Percentiles rank a stretch among this genome's conserved stretches.
Evolutionary conservation across 106 monocot species (phyloP).

Genomic region (Platanthera zijinensis): DNA sequence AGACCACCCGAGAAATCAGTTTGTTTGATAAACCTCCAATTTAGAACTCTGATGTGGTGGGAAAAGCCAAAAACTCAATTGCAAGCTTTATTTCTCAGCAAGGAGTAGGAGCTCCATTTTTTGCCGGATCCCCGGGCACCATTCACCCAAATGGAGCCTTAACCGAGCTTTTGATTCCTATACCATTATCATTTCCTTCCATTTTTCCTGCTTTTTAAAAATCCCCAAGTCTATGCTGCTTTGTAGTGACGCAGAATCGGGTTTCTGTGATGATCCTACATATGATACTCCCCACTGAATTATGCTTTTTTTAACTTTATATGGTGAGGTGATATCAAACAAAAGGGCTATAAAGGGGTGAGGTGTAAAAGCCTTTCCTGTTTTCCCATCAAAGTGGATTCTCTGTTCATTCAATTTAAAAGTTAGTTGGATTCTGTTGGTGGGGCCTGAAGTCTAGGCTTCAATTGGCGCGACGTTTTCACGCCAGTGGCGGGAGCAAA

Average conservation of each 20-base stretch:
- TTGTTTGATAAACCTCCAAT: neutral
- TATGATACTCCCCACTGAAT: neutral
- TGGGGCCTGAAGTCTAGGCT: neutral
- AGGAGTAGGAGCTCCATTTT: too few species aligned
- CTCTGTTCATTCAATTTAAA: slow-evolving; percentile 7
- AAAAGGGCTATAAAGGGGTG: slow-evolving; percentile 5
- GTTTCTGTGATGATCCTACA: slow-evolving; percentile 17
- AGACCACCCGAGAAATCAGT: neutral
- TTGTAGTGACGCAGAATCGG: slow-evolving; percentile 51
- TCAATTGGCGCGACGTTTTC: too few species aligned
- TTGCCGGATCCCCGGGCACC: too few species aligned
- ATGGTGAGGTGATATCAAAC: slow-evolving; percentile 18
- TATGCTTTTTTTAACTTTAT: neutral
- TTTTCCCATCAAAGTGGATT: slow-evolving; percentile 12
- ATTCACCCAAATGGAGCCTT: neutral
- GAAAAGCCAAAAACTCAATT: too few species aligned
- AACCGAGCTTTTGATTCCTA: neutral
- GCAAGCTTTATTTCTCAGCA: too few species aligned
- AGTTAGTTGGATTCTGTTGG: slow-evolving; percentile 14
- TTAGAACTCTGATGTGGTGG: too few species aligned
- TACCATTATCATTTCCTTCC: neutral
- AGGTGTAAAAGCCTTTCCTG: neutral
- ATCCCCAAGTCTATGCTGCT: slow-evolving; percentile 21
- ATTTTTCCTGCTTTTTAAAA: slow-evolving; percentile 6
- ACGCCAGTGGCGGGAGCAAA: too few species aligned